Evolutionary conservation across 1,139 yeast genomes (phyloP).

Genomic region (Yamadazyma atlantica): DNA sequence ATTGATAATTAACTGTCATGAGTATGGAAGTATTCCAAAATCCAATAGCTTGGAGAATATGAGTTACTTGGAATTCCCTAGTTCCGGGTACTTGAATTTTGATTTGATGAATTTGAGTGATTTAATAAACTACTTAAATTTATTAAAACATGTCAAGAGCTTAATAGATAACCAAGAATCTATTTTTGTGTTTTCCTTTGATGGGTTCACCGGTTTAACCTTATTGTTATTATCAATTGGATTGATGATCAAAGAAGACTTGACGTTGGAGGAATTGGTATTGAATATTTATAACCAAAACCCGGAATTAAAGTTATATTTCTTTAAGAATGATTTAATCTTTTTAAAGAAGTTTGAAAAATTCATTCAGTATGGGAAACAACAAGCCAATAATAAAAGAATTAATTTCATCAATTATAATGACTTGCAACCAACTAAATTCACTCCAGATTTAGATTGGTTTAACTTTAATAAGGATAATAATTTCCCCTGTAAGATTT

Average conservation of each 20-base stretch:
- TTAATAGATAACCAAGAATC: constrained; percentile 20
- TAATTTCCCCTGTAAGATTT: constrained; percentile 38
- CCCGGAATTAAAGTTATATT: constrained; percentile 27
- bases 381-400: constrained; percentile 7
- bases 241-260: constrained; percentile 19
- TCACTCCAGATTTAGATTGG: constrained; percentile 28
- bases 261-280: constrained; percentile 24
- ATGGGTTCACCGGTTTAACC: constrained; percentile 43
- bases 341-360: constrained; percentile 34
- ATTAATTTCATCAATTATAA: constrained; percentile 13
- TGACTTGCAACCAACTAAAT: constrained; percentile 6
- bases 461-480: constrained; percentile 31
- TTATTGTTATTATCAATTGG: constrained; percentile 29
- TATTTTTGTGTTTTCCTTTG: constrained; percentile 36
- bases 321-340: constrained; percentile 31
- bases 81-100: constrained; percentile 27
- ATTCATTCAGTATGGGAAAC: constrained; percentile 20
- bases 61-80: constrained; percentile 35
- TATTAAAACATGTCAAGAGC: constrained; percentile 30
- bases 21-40: constrained; percentile 32
- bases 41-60: constrained; percentile 4
- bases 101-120: constrained; percentile 25
- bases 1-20: constrained; percentile 37
- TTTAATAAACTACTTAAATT: constrained; percentile 29
- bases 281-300: constrained; percentile 16